phyloP scores from a whole-genome alignment of 192 early-diverging fungal genomes.

The Coemansia sp. region DNA sequence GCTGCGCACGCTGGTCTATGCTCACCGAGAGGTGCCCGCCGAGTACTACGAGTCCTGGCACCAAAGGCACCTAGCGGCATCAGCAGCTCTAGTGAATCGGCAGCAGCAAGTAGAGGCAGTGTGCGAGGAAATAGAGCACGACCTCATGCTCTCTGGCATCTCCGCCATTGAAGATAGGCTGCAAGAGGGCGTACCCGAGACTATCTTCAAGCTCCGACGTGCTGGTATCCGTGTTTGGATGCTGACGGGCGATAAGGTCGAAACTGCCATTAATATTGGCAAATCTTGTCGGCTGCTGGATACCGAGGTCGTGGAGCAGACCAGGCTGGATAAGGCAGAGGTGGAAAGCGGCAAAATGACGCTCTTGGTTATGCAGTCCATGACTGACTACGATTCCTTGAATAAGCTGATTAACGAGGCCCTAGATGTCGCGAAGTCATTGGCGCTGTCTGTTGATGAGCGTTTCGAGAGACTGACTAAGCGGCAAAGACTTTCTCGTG shows the following conservation, averaged over 20 bases:
- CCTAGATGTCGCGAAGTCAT: conserved; percentile 15
- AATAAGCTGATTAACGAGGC: conserved; percentile 23
- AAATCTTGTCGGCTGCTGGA: conserved; percentile 72
- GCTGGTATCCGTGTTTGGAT: conserved; percentile 88
- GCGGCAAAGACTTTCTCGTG: conserved; percentile 32
- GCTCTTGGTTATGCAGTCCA: conserved; percentile 30
- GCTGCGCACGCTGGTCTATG: conserved; percentile 79
- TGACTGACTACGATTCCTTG: conserved; percentile 16
- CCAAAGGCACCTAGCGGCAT: conserved; percentile 65
- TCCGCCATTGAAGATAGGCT: conserved; percentile 91
- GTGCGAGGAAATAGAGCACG: conserved; percentile 73
- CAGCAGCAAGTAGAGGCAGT: conserved; percentile 63
- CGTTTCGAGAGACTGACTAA: conserved; percentile 38
- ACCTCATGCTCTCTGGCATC: conserved; percentile 72
- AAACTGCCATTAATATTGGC: conserved; percentile 91
- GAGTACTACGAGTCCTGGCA: conserved; percentile 70
- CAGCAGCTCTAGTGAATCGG: conserved; percentile 61
- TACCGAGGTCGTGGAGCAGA: conserved; percentile 32
- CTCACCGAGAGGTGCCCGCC: conserved; percentile 62
- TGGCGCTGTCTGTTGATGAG: conserved; percentile 26
- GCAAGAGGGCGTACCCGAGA: conserved; percentile 82
- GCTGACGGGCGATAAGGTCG: conserved; percentile 88
- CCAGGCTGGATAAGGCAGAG: conserved; percentile 15
- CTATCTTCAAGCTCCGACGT: conserved; percentile 70
- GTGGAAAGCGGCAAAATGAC: conserved; percentile 1